Evolutionary conservation across 2,329 filamentous ascomycete species (phyloP), one percentile per base, ranked within the genome.

Genomic region (Calycina herbarum): DNA sequence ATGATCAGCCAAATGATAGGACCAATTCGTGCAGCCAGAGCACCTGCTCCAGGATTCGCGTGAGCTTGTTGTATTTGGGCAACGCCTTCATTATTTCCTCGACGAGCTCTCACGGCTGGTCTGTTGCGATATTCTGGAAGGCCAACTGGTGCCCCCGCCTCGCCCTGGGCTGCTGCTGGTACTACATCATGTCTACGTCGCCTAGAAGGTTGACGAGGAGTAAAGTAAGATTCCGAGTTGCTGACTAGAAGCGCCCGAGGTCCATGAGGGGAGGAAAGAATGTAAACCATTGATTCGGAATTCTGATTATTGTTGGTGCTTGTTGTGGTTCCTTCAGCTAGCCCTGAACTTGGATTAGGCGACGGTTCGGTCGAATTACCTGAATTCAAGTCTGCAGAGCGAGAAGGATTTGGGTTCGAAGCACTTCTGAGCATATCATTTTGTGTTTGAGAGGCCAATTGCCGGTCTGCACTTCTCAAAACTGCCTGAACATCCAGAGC

Each of bases 1-100:
- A 86, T 77, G 0, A 88, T 70, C 61, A 89, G 79, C 87, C 86
- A 89, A 33, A 89, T 73, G 62, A 88, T 83, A n/a, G 85, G 85
- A 79, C 83, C 85, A n/a, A 86, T 42, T 61, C 73, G 72, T 24
- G 71, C 68, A 63, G 69, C 72, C 20, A 76, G 10, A 15, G 73
- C 72, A 17, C 71, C 74, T n/a, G 72, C 72, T 42, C 67, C 69
- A 40, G 74, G 72, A 63, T 75, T 75, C 1, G 64, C 73, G 33
- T 74, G 75, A 10, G 70, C 61, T 56, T 62, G 38, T 51, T 68
- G 61, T 56, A 64, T 61, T n/a, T 63, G 66, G 7, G 64, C 62
- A 51, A 42, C 61, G 11, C 10, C 45, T 31, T 48, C 45, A 29
- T 61, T 63, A 11, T 51, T 51, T 51, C n/a, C 45, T 51, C 45